Conservation (phyloP, 805 yeast genomes). For the Candida caryicola region DNA sequence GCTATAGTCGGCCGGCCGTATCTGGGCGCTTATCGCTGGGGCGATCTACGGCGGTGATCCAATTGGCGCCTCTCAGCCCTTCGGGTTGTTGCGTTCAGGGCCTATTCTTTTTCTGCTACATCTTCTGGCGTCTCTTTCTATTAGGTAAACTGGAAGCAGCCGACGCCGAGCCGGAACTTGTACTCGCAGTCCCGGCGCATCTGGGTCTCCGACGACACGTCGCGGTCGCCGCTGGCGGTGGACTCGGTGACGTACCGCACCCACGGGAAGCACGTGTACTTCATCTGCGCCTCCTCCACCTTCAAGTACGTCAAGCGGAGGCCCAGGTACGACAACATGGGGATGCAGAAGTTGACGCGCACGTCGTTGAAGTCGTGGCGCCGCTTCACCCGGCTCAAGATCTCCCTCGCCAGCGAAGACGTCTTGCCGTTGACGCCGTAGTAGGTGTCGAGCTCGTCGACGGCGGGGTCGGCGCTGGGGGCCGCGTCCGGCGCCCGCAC, state of each 20-base stretch:
- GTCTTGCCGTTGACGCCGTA: slow-evolving; percentile 38
- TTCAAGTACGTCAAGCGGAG: slow-evolving; percentile 63
- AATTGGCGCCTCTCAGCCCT: too few relatives aligned
- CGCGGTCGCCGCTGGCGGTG: background rate
- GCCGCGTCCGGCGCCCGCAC: background rate
- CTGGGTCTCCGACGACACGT: background rate
- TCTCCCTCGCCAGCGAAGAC: slow-evolving; percentile 24
- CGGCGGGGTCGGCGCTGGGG: slow-evolving; percentile 8
- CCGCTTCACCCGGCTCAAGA: slow-evolving; percentile 12
- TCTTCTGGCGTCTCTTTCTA: slow-evolving; percentile 4
- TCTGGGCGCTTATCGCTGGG: too few relatives aligned
- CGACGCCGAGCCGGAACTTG: slow-evolving; percentile 22
- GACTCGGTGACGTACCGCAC: slow-evolving; percentile 49
- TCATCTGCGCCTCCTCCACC: slow-evolving; percentile 59
- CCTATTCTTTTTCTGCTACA: too few relatives aligned
- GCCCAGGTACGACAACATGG: slow-evolving; percentile 61
- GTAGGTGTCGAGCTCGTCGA: slow-evolving; percentile 20
- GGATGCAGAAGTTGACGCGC: slow-evolving; percentile 30
- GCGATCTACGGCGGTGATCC: too few relatives aligned
- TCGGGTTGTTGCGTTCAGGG: too few relatives aligned
- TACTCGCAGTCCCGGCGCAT: slow-evolving; percentile 11
- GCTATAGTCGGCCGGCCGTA: too few relatives aligned
- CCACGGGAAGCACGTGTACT: slow-evolving; percentile 77
- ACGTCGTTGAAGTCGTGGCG: slow-evolving; percentile 21
- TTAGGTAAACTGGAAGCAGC: slow-evolving; percentile 13